These are phyloP conservation scores for Jatropha curcas DNA, from an alignment of 345 rosid genomes.

Conservation along the genomic window DNA sequence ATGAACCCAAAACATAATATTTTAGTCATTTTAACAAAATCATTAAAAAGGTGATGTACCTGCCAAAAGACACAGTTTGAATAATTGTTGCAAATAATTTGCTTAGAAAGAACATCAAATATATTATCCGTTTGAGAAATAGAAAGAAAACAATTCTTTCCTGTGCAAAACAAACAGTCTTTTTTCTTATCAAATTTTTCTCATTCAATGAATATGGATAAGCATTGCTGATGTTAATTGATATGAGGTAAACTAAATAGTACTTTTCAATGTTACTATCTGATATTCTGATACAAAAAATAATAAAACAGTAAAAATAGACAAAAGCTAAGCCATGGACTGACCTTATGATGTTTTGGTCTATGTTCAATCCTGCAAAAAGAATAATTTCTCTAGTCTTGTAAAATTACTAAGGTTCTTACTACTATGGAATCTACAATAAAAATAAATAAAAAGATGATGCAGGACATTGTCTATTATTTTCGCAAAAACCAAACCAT, in stretches of 20 bases:
- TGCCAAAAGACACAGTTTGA: not conserved
- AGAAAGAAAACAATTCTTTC: too few species aligned
- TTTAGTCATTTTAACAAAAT: too few species aligned
- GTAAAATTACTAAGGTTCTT: not conserved
- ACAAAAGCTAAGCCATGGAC: not conserved
- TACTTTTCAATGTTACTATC: not conserved
- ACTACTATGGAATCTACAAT: not conserved
- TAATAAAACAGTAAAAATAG: slow-evolving; percentile 19
- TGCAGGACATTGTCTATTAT: slow-evolving; percentile 25
- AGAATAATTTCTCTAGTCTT: not conserved
- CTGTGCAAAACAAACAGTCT: too few species aligned
- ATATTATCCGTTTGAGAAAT: too few species aligned
- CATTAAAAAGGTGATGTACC: not conserved
- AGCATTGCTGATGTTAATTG: not conserved
- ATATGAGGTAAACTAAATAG: not conserved
- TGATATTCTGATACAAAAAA: slow-evolving; percentile 1
- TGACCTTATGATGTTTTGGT: not conserved
- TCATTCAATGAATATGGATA: not conserved
- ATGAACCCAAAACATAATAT: not conserved
- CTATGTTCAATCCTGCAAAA: not conserved
- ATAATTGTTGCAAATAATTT: too few species aligned
- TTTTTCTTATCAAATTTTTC: not conserved
- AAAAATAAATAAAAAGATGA: too few species aligned
- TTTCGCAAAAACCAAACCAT: slow-evolving; percentile 64
- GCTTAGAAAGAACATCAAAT: too few species aligned